phyloP scores from a whole-genome alignment of 169 alveolate genomes.

The Plasmodium yoelii region DNA sequence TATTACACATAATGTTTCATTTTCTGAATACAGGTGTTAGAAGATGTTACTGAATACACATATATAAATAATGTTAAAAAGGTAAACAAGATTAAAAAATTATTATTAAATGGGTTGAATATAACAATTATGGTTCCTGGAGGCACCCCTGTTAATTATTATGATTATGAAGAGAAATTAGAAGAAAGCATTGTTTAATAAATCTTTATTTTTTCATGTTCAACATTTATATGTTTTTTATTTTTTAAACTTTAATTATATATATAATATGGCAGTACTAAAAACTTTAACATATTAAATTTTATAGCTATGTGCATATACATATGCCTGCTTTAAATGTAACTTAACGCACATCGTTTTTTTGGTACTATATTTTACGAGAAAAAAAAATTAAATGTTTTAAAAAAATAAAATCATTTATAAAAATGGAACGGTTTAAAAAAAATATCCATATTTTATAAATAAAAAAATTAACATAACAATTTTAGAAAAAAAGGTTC shows the following conservation, averaged over 20 bases:
- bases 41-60: conserved; percentile 90
- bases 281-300: neutral
- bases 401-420: too few species aligned
- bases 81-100: conserved; percentile 85
- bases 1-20: neutral
- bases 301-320: neutral
- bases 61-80: conserved; percentile 81
- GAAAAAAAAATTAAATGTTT: too few species aligned
- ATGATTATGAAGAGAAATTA: conserved; percentile 72
- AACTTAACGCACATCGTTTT: too few species aligned
- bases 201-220: too few species aligned
- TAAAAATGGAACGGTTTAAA: too few species aligned
- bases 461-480: too few species aligned
- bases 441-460: too few species aligned
- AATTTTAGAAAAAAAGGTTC: too few species aligned
- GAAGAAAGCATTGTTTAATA: conserved; percentile 49
- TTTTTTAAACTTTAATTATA: too few species aligned
- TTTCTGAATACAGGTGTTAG: conserved; percentile 84
- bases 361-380: too few species aligned
- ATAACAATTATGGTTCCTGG: conserved; percentile 91
- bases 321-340: neutral
- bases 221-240: too few species aligned
- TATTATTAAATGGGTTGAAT: conserved; percentile 87
- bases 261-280: too few species aligned
- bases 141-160: conserved; percentile 82